A percentile compares a stretch with the other conserved stretches of the same genome.
Conservation (phyloP, 1,284 basidiomycete genomes). For the Leccinum pallidistipes region DNA sequence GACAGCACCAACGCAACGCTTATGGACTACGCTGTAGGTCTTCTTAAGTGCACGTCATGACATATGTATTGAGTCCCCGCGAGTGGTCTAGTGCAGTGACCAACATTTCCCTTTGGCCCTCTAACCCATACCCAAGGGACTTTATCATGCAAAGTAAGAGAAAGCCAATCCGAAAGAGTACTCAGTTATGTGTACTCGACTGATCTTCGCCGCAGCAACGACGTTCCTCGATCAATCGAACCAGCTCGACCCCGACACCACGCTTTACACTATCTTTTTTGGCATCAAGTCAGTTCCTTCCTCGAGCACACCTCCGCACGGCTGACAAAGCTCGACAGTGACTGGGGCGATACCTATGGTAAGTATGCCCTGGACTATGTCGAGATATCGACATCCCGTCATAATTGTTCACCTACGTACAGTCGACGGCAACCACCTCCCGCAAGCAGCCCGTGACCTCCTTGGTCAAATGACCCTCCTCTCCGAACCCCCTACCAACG, state of each 20-base stretch:
- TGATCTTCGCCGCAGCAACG: slow-evolving; percentile 15
- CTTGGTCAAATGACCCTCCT: slow-evolving; percentile 40
- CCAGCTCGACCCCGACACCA: slow-evolving; percentile 29
- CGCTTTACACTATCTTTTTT: slow-evolving; percentile 39
- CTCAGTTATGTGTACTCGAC: background rate
- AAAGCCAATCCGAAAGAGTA: background rate
- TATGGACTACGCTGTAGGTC: slow-evolving; percentile 28
- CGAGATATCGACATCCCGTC: background rate
- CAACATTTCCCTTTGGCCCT: slow-evolving; percentile 38
- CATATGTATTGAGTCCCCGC: background rate
- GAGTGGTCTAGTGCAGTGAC: slow-evolving; percentile 39
- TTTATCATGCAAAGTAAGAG: slow-evolving; percentile 37
- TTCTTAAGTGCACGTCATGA: background rate
- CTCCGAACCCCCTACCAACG: slow-evolving; percentile 42
- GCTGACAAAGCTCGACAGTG: slow-evolving; percentile 26
- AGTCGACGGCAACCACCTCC: slow-evolving; percentile 36
- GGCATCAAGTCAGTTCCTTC: slow-evolving; percentile 37
- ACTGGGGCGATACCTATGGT: slow-evolving; percentile 33
- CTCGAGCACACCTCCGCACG: background rate
- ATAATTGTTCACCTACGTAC: background rate
- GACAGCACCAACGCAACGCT: slow-evolving; percentile 24
- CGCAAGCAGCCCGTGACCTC: slow-evolving; percentile 37
- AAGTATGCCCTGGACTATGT: background rate
- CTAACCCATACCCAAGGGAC: slow-evolving; percentile 35
- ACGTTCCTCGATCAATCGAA: slow-evolving; percentile 29